Conservation (phyloP, 805 yeast genomes). For the Clavispora carvajalis region DNA sequence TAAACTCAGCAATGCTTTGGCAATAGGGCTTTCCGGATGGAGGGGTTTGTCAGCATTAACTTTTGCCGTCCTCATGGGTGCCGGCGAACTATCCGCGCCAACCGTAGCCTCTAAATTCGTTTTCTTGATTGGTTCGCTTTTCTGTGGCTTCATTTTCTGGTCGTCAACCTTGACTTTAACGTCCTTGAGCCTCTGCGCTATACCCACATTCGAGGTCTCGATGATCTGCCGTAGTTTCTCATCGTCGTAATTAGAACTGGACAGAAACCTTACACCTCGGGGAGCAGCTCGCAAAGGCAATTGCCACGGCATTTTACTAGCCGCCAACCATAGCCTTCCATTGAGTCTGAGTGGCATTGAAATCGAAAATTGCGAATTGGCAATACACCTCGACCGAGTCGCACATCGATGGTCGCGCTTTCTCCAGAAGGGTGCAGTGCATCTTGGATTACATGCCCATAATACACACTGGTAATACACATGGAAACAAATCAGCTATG, state of each 20-base stretch:
- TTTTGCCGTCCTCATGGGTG: background rate
- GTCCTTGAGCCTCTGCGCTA: constrained; percentile 8
- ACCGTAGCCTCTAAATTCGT: background rate
- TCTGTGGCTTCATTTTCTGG: background rate
- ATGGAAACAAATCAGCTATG: background rate
- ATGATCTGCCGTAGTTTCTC: constrained; percentile 28
- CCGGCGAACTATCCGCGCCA: background rate
- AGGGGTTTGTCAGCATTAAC: background rate
- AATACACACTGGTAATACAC: background rate
- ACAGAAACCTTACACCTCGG: background rate
- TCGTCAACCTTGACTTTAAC: background rate
- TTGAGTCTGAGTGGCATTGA: background rate
- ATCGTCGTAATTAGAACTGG: constrained; percentile 16
- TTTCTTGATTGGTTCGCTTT: constrained; percentile 1
- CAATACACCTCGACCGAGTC: background rate
- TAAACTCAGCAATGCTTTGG: background rate
- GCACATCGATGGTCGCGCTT: background rate
- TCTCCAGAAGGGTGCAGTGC: background rate
- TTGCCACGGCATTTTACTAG: background rate
- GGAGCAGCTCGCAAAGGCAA: background rate
- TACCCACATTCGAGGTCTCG: constrained; percentile 31
- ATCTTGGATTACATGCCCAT: background rate
- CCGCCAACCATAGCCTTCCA: background rate
- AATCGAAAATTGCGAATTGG: background rate
- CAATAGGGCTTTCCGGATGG: constrained; percentile 16